phyloP scores from a whole-genome alignment of 2,329 filamentous ascomycete species.

The Pestalotiopsis sp. region DNA sequence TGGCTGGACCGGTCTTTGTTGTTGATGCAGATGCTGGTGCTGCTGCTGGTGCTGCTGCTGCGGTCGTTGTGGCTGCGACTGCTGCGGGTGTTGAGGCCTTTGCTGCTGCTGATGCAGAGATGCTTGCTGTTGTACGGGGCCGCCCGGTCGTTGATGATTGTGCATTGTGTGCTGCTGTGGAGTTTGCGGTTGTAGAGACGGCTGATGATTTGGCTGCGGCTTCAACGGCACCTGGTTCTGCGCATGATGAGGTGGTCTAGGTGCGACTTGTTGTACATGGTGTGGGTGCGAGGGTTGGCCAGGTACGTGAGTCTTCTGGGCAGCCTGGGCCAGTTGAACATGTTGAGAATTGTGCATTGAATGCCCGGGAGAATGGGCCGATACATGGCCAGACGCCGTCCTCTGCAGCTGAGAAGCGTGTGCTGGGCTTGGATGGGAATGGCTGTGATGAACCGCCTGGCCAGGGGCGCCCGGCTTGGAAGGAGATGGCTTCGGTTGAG shows the following conservation, averaged over 20 bases:
- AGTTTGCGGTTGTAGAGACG: conserved; percentile 3
- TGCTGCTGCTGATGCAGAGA: conserved; percentile 16
- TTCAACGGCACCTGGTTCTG: conserved; percentile 7
- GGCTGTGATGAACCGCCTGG: conserved; percentile 21
- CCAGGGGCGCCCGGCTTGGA: conserved; percentile 23
- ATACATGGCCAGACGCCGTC: conserved; percentile 11
- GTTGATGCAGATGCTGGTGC: conserved; percentile 18
- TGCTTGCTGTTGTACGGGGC: conserved; percentile 6
- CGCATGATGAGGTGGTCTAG: conserved; percentile 10
- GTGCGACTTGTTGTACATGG: conserved; percentile 16
- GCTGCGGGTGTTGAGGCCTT: conserved; percentile 15
- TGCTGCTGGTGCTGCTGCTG: conserved; percentile 15
- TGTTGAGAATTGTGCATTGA: conserved; percentile 20
- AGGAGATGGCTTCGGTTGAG: conserved; percentile 20
- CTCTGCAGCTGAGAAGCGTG: conserved; percentile 18
- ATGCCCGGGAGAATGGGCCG: conserved; percentile 19
- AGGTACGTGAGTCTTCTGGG: neutral
- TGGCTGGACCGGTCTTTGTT: conserved; percentile 12
- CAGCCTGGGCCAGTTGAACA: conserved; percentile 3
- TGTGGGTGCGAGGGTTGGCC: conserved; percentile 3
- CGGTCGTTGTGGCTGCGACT: conserved; percentile 16
- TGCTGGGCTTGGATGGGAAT: conserved; percentile 25
- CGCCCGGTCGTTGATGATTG: conserved; percentile 17
- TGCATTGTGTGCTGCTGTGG: conserved; percentile 26
- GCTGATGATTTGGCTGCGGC: neutral